Evolutionary conservation across 305 asterid genomes (phyloP), one percentile per base, ranked within the genome.

Genomic region (Fraxinus dipetala): DNA sequence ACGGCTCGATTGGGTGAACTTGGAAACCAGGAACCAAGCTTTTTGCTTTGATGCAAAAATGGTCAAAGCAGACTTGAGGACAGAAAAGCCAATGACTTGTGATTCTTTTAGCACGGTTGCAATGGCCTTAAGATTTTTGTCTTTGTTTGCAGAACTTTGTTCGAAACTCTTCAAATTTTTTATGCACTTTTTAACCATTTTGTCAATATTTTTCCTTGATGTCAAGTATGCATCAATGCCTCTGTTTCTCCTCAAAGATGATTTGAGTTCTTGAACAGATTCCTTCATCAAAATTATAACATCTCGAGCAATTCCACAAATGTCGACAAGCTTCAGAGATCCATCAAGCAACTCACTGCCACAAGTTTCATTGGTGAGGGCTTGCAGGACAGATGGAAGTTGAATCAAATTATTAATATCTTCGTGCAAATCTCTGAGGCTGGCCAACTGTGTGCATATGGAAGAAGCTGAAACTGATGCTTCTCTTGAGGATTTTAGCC

Each of bases 241-340:
- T 75, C 82, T 45, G 43, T 77, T 83, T 63, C 83, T 79, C 61
- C 86, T n/a, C 10, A 87, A 48, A 26, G 85, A 75, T 1, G 85
- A 87, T 32, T 85, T 82, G 83, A 87, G 81, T n/a, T 81, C 86
- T 34, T 79, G 85, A 5, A 88, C 20, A 8, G 61, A 79, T 75
- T 65, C 84, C 63, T 72, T 88, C 85, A 59, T 69, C 48, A 34
- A 72, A 1, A 54, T 36, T 30, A 81, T 78, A 59, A 77, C 54
- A 11, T 83, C 89, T 24, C 77, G 82, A 16, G 63, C 78, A 1
- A 32, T 28, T 1, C 84, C 70, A 30, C 85, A 86, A 28, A 67
- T 28, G 74, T 67, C 74, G 8, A 67, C 74, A 28, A 67, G 74
- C 74, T 80, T 34, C 4, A 86, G 30, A 40, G 85, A 86, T 78